Base-by-base conservation (phyloP, 345 rosid species). In the Populus euphratica region DNA sequence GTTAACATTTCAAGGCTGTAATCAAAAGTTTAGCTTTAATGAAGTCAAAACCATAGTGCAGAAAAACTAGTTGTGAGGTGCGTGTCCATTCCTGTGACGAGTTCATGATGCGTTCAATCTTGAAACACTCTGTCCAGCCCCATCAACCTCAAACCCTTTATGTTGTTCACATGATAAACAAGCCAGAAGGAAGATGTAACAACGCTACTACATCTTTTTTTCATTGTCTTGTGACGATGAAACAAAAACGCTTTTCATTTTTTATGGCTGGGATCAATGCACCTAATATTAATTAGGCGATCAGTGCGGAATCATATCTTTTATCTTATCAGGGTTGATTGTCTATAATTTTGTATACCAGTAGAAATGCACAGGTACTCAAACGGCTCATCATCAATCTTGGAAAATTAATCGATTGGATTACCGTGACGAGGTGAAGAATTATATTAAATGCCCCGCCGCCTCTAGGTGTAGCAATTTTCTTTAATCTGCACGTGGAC, bases 231-330 rank as follows among this genome's bases (percentile, higher is more conserved):
- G 33, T 41, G 65, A 66, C 25, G 77, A 73, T 43, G 66, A 68
- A 52, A 73, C 63, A 49, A 11, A 10, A 10, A 56, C 27, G 9
- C 63, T 16, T 73, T 61, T 2, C 18, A n/a, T 62, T 50, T 74
- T 4, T 70, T 65, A 12, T 27, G 79, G 84, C 27, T 78, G 75
- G 84, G 79, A 64, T 52, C 81, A 77, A 81, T 74, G 81, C 18
- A 81, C 65, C 81, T 44, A 8, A 14, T 13, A 5, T 10, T 18
- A 4, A 73, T 62, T 73, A 77, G 72, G 75, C 3, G 10, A 31
- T 33, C 36, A 33, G 13, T 65, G 62, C 29, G 27, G 25, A 31
- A 56, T 69, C 41, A 69, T 68, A 52, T 66, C 52, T 41, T 76
- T 6, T 38, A 59, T 47, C 10, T 17, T 18, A 1, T 36, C 17